Evolutionary conservation across 495 filamentous ascomycete species (phyloP).

Genomic region (Xylaria bambusicola): DNA sequence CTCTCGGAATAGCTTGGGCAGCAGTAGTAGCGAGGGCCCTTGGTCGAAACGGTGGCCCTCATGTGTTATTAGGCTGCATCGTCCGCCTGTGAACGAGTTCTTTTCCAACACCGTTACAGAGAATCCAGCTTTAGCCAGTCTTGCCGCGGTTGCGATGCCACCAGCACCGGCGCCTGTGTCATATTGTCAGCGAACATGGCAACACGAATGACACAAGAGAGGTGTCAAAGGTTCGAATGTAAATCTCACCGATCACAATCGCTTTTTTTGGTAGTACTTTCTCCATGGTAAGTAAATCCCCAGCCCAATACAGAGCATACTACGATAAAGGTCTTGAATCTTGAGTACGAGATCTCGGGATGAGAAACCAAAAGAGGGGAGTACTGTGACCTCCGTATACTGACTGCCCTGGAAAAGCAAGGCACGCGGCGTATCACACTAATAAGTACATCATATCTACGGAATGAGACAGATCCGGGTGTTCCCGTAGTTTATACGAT

Average conservation of each 20-base stretch:
- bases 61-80: constrained; percentile 60
- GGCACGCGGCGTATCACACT: too few species aligned
- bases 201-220: too few species aligned
- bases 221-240: too few species aligned
- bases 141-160: constrained; percentile 65
- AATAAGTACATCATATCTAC: too few species aligned
- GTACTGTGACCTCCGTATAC: too few species aligned
- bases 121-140: constrained; percentile 66
- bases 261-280: constrained; percentile 37
- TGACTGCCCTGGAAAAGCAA: too few species aligned
- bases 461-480: too few species aligned
- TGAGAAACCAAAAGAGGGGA: not conserved
- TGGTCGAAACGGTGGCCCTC: constrained; percentile 69
- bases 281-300: not conserved
- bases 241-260: constrained; percentile 50
- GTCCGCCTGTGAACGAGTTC: constrained; percentile 65
- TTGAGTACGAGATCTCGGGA: not conserved
- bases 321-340: not conserved
- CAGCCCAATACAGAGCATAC: too few species aligned
- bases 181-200: constrained; percentile 2
- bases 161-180: constrained; percentile 64
- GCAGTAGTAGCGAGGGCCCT: constrained; percentile 68
- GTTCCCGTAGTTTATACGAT: not conserved
- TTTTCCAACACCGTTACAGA: constrained; percentile 69
- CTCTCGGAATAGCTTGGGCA: constrained; percentile 65